phyloP scores from a whole-genome alignment of 306 rosid genomes.

The Cucumis hystrix region DNA sequence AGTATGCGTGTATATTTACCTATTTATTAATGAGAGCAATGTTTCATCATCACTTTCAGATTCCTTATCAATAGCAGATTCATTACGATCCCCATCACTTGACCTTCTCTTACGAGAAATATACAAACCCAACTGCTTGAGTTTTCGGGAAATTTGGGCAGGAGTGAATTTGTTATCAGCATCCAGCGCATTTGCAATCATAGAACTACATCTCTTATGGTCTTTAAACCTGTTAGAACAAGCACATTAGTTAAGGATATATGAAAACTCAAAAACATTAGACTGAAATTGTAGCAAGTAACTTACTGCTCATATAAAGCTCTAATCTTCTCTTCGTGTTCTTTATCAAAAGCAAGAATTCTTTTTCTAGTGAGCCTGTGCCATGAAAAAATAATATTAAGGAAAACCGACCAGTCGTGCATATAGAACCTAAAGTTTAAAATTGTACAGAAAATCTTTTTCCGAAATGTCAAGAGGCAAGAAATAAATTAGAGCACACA shows the following conservation, averaged over 20 bases:
- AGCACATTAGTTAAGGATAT: neutral
- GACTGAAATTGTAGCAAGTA: neutral
- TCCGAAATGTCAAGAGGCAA: neutral
- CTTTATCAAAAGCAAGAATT: conserved; percentile 53
- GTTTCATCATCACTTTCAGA: conserved; percentile 60
- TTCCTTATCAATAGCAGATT: conserved; percentile 14
- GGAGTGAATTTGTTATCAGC: conserved; percentile 48
- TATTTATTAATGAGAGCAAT: conserved; percentile 38
- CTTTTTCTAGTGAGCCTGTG: conserved; percentile 56
- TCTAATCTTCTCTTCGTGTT: conserved; percentile 55
- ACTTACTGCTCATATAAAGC: conserved; percentile 75
- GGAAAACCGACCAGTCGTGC: neutral
- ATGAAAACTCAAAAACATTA: neutral
- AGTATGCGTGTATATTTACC: conserved; percentile 25
- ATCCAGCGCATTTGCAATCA: conserved; percentile 81
- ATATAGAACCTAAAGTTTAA: neutral
- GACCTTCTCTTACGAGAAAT: conserved; percentile 37
- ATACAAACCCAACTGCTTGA: conserved; percentile 70
- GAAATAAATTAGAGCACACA: neutral
- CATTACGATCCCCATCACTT: conserved; percentile 28
- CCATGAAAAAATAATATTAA: neutral
- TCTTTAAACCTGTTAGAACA: conserved; percentile 50
- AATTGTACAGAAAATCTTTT: neutral
- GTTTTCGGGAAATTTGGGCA: conserved; percentile 66
- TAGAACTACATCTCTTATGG: conserved; percentile 60